These are phyloP conservation scores for Kwoniella sp. DNA, from an alignment of 768 basidiomycete genomes.

Conservation along the genomic window DNA sequence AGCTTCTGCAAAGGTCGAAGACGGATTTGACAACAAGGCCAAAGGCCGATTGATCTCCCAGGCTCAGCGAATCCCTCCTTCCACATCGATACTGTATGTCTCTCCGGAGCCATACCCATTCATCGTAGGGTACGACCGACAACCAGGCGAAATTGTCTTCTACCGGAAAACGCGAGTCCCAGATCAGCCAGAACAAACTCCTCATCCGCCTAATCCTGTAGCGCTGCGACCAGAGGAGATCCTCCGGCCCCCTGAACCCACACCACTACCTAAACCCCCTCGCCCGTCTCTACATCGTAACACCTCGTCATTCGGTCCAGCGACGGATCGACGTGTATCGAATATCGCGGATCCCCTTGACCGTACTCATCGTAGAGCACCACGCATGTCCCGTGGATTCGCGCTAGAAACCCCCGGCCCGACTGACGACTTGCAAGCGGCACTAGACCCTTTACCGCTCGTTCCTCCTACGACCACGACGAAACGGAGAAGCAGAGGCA, in stretches of 20 bases:
- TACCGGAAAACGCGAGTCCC: slow-evolving; percentile 32
- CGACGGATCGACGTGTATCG: slow-evolving; percentile 31
- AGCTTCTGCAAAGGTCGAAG: slow-evolving; percentile 26
- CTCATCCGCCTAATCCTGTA: slow-evolving; percentile 19
- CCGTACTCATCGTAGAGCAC: slow-evolving; percentile 33
- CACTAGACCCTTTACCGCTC: slow-evolving; percentile 30
- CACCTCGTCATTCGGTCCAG: slow-evolving; percentile 28
- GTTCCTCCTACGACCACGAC: slow-evolving; percentile 7
- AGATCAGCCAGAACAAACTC: not conserved
- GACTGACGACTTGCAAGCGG: slow-evolving; percentile 41
- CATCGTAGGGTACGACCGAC: slow-evolving; percentile 30
- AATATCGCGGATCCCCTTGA: slow-evolving; percentile 39
- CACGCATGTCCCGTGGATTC: slow-evolving; percentile 32
- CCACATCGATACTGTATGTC: slow-evolving; percentile 18
- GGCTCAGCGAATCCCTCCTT: slow-evolving; percentile 8
- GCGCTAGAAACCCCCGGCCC: slow-evolving; percentile 7
- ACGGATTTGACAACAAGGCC: not conserved
- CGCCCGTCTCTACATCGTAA: slow-evolving; percentile 38
- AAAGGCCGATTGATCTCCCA: slow-evolving; percentile 9
- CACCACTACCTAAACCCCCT: slow-evolving; percentile 10
- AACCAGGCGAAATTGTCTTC: slow-evolving; percentile 40
- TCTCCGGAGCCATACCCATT: slow-evolving; percentile 31
- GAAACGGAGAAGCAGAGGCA: slow-evolving; percentile 18
- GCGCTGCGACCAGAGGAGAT: slow-evolving; percentile 37
- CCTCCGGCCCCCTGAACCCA: slow-evolving; percentile 18